Conservation (phyloP, 805 yeast species). For the Scheffersomyces amazonensis region DNA sequence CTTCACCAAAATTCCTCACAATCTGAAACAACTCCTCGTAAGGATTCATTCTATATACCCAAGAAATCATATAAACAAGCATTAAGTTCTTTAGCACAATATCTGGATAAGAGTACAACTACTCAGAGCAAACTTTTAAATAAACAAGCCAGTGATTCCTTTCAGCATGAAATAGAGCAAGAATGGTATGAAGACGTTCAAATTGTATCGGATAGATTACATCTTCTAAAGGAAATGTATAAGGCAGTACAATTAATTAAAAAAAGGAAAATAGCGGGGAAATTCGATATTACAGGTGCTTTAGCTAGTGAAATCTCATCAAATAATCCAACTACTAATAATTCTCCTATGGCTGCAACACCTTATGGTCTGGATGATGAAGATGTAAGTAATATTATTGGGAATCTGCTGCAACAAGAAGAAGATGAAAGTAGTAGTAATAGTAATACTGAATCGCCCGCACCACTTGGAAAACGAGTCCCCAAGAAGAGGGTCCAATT, state of each 20-base stretch:
- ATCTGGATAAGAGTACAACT: not conserved
- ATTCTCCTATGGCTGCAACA: not conserved
- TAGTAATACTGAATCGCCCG: conserved; percentile 6
- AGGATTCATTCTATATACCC: not conserved
- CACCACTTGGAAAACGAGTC: not conserved
- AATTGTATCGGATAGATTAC: conserved; percentile 23
- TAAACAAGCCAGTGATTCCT: not conserved
- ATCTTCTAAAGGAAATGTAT: conserved; percentile 25
- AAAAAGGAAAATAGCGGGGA: conserved; percentile 10
- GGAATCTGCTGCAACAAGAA: conserved; percentile 8
- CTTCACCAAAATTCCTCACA: too few relatives aligned
- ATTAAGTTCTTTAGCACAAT: not conserved
- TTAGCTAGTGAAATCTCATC: not conserved
- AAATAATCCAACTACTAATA: not conserved
- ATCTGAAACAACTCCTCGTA: too few relatives aligned
- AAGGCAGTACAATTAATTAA: conserved; percentile 20
- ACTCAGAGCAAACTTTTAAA: not conserved
- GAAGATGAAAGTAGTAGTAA: conserved; percentile 15
- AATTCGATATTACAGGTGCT: conserved; percentile 1
- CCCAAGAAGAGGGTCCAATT: not conserved
- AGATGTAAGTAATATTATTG: not conserved
- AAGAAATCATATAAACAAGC: conserved; percentile 1
- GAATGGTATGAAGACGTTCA: conserved; percentile 23
- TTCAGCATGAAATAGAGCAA: conserved; percentile 10
- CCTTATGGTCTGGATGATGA: conserved; percentile 10